phyloP scores from a whole-genome alignment of 179 eudicot genomes.

The Drosera spatulata region DNA sequence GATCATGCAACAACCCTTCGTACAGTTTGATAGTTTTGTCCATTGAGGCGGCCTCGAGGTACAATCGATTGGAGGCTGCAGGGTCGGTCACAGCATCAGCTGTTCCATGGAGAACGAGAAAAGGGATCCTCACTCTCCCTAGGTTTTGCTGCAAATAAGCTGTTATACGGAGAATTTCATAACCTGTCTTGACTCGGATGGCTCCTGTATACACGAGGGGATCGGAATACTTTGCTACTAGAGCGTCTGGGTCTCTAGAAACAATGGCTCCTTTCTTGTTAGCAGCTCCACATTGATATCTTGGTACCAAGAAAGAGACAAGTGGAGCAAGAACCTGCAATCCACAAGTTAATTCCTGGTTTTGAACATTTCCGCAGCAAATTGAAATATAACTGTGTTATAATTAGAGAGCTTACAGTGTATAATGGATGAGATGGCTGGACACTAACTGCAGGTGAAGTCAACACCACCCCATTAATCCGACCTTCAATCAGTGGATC shows the following conservation, averaged over 20 bases:
- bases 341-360: neutral
- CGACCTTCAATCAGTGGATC: constrained; percentile 48
- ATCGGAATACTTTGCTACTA: constrained; percentile 66
- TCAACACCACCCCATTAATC: constrained; percentile 49
- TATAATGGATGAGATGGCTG: constrained; percentile 72
- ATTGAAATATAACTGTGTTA: neutral
- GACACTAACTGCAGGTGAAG: constrained; percentile 85
- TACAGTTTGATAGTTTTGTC: constrained; percentile 56
- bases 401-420: constrained; percentile 24
- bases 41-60: constrained; percentile 51
- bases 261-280: constrained; percentile 54
- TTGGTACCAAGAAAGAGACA: constrained; percentile 58
- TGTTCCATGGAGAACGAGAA: constrained; percentile 74
- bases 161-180: constrained; percentile 57
- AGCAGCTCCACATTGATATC: constrained; percentile 64
- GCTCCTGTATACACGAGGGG: constrained; percentile 83
- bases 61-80: constrained; percentile 42
- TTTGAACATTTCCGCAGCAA: neutral
- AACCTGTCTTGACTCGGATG: constrained; percentile 63
- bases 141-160: constrained; percentile 52
- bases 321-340: constrained; percentile 64
- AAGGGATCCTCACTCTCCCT: constrained; percentile 34
- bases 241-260: constrained; percentile 63
- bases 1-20: constrained; percentile 59
- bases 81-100: constrained; percentile 74